A percentile compares a stretch with the other conserved stretches of the same genome.
Conservation (phyloP, 1,139 yeast genomes). For the Protomyces macrosporus region DNA sequence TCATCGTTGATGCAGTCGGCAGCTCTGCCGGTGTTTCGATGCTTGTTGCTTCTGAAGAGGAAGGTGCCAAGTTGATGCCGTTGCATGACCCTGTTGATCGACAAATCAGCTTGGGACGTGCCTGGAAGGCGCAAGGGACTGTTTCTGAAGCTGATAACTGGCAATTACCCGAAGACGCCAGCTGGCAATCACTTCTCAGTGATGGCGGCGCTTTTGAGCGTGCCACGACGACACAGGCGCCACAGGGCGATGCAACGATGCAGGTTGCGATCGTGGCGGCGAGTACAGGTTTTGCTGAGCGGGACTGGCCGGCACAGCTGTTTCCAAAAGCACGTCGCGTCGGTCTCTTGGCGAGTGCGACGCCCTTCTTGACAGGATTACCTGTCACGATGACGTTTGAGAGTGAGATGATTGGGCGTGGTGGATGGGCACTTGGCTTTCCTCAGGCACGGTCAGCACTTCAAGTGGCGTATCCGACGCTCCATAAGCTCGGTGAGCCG, state of each 20-base stretch:
- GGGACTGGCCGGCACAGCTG: slow-evolving; percentile 17
- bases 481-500: slow-evolving; percentile 13
- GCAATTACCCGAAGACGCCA: slow-evolving; percentile 2
- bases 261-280: slow-evolving; percentile 26
- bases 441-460: background rate
- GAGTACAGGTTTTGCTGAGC: slow-evolving; percentile 13
- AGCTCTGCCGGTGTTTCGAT: slow-evolving; percentile 5
- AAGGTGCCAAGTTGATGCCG: slow-evolving; percentile 3
- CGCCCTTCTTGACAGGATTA: slow-evolving; percentile 23
- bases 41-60: slow-evolving; percentile 19
- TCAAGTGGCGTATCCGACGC: slow-evolving; percentile 5
- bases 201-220: background rate
- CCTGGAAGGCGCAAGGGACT: slow-evolving; percentile 20
- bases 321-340: slow-evolving; percentile 6
- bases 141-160: slow-evolving; percentile 6
- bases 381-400: slow-evolving; percentile 15
- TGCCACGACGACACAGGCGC: background rate
- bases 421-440: slow-evolving; percentile 18
- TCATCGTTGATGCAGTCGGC: slow-evolving; percentile 15
- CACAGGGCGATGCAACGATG: background rate
- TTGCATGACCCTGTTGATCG: slow-evolving; percentile 10
- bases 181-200: slow-evolving; percentile 12
- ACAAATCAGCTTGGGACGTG: slow-evolving; percentile 22
- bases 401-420: background rate
- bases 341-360: slow-evolving; percentile 10